These are phyloP conservation scores for Exophiala sp. DNA, from an alignment of 2,329 filamentous ascomycete species.

Conservation along the genomic window DNA sequence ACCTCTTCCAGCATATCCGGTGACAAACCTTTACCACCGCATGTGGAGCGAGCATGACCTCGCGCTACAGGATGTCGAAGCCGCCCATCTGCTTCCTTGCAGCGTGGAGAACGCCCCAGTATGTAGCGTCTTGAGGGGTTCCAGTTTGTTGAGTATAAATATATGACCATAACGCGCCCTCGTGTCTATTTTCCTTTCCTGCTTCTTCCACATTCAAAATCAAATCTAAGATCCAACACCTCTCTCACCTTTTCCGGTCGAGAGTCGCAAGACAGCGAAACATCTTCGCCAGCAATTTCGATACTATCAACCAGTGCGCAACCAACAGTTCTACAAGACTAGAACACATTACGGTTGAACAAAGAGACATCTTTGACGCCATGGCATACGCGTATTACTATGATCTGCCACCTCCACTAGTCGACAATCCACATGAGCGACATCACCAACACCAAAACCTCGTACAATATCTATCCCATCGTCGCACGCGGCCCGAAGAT, in stretches of 20 bases:
- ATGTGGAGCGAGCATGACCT: too few species aligned
- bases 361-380: neutral
- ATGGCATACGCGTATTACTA: conserved; percentile 26
- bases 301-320: neutral
- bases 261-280: neutral
- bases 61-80: too few species aligned
- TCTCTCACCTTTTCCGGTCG: neutral
- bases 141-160: too few species aligned
- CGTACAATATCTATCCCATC: conserved; percentile 15
- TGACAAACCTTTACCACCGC: too few species aligned
- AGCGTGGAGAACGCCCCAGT: too few species aligned
- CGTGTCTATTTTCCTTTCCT: too few species aligned
- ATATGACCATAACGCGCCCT: neutral
- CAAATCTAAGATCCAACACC: neutral
- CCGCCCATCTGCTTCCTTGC: too few species aligned
- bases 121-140: too few species aligned
- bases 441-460: conserved; percentile 20
- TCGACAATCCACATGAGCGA: conserved; percentile 21
- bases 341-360: neutral
- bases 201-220: neutral
- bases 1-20: too few species aligned
- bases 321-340: neutral
- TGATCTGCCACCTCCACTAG: conserved; percentile 22
- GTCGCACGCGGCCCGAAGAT: conserved; percentile 19
- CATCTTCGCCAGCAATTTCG: neutral